Evolutionary conservation across 148 eudicot genomes (phyloP).

Genomic region (Chenopodium suecicum): DNA sequence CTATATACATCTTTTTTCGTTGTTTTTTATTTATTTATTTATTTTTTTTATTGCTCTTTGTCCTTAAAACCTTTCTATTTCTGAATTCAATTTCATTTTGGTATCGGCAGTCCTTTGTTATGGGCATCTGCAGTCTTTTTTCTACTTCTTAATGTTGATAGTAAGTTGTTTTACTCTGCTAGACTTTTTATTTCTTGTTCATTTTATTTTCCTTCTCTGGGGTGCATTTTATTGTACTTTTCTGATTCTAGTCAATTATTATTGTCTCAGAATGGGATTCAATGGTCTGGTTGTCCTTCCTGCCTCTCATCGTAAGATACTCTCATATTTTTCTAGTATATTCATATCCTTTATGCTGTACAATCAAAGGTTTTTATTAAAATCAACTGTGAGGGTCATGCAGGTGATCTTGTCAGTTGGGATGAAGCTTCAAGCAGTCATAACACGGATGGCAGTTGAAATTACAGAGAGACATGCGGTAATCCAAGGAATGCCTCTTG

Average conservation of each 20-base stretch:
- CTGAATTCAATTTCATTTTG: not conserved
- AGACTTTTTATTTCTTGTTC: no score
- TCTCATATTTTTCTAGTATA: not conserved
- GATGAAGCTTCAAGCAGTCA: slow-evolving; percentile 84
- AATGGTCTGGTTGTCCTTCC: slow-evolving; percentile 59
- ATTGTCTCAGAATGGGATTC: slow-evolving; percentile 53
- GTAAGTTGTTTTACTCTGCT: slow-evolving; percentile 33
- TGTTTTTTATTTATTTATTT: not conserved
- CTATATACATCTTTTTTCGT: not conserved
- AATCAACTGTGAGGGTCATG: slow-evolving; percentile 11
- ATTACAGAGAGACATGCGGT: slow-evolving; percentile 87
- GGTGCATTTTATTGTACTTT: not conserved
- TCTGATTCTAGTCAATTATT: not conserved
- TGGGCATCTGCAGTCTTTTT: slow-evolving; percentile 77
- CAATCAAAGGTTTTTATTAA: no score
- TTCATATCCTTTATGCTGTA: not conserved
- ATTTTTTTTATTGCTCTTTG: not conserved
- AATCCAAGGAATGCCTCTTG: slow-evolving; percentile 91
- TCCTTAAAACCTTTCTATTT: not conserved
- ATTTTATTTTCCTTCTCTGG: not conserved
- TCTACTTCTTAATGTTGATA: slow-evolving; percentile 65
- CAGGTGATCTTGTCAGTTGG: slow-evolving; percentile 81
- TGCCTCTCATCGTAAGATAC: slow-evolving; percentile 74
- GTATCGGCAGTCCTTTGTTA: slow-evolving; percentile 62
- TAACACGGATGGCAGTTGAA: slow-evolving; percentile 85